Conservation (phyloP, 1,284 basidiomycete species). For the Leccinum angustisporum region DNA sequence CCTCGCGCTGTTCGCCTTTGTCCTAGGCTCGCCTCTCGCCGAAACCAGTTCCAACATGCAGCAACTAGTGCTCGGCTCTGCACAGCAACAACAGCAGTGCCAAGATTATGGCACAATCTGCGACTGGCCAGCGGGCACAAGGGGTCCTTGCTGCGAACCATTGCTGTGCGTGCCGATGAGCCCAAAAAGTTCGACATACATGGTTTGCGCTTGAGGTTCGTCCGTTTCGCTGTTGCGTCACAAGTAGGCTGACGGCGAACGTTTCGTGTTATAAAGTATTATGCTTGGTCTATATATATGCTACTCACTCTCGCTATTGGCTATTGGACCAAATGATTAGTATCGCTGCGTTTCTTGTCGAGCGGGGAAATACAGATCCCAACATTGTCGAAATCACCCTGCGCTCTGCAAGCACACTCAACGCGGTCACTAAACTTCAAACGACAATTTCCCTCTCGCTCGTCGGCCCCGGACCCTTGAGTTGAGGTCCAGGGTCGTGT, state of each 20-base stretch:
- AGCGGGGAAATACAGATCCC: background rate
- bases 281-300: background rate
- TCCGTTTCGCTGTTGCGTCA: background rate
- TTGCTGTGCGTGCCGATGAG: slow-evolving; percentile 14
- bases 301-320: background rate
- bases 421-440: background rate
- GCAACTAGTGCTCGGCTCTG: slow-evolving; percentile 6
- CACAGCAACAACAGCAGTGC: slow-evolving; percentile 2
- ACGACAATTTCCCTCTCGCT: background rate
- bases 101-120: slow-evolving; percentile 9
- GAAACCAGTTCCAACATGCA: slow-evolving; percentile 5
- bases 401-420: background rate
- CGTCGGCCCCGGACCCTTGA: background rate
- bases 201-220: slow-evolving; percentile 13
- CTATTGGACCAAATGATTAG: background rate
- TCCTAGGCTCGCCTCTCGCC: slow-evolving; percentile 12
- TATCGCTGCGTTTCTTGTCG: background rate
- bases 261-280: background rate
- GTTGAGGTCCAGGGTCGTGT: background rate
- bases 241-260: background rate
- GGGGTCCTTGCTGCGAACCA: slow-evolving; percentile 20
- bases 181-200: slow-evolving; percentile 4
- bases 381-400: background rate
- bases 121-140: slow-evolving; percentile 20
- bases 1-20: slow-evolving; percentile 4